Conservation (phyloP, 2,329 filamentous ascomycete genomes). For the Arthrobotrys sinensis region DNA sequence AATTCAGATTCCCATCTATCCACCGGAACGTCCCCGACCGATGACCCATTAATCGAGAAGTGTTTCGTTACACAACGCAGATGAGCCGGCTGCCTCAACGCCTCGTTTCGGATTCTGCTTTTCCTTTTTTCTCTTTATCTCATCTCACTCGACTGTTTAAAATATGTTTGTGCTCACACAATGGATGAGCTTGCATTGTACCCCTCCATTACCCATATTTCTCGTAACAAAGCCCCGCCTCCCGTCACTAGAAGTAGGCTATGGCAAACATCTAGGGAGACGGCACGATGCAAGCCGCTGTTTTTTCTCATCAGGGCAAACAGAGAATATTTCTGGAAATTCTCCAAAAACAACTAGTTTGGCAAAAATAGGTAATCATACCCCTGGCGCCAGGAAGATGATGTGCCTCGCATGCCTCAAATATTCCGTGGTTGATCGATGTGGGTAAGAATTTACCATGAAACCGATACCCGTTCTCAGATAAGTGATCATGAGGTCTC, state of each 20-base stretch:
- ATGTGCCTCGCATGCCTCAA: slow-evolving; percentile 24
- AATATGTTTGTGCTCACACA: slow-evolving; percentile 5
- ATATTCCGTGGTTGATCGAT: slow-evolving; percentile 27
- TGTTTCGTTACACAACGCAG: slow-evolving; percentile 54
- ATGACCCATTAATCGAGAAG: slow-evolving; percentile 7
- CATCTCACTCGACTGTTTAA: slow-evolving; percentile 28
- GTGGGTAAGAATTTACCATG: slow-evolving; percentile 10
- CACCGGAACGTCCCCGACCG: slow-evolving; percentile 18
- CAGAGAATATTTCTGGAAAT: slow-evolving; percentile 51
- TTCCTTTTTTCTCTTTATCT: slow-evolving; percentile 32
- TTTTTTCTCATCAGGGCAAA: slow-evolving; percentile 31
- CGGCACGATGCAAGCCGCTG: slow-evolving; percentile 17
- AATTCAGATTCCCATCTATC: slow-evolving; percentile 28
- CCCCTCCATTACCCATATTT: neutral
- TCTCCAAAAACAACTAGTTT: slow-evolving; percentile 17
- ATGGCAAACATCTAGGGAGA: slow-evolving; percentile 37
- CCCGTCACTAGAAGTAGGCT: neutral
- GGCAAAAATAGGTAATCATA: slow-evolving; percentile 44
- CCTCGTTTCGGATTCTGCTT: slow-evolving; percentile 55
- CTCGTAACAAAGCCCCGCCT: slow-evolving; percentile 12
- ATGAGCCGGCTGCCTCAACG: slow-evolving; percentile 48
- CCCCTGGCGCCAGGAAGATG: slow-evolving; percentile 34
- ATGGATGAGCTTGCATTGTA: slow-evolving; percentile 12
- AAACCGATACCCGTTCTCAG: slow-evolving; percentile 33
- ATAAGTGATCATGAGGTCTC: slow-evolving; percentile 59